Conservation (phyloP, 2,329 filamentous ascomycete species). For the Paraphoma chrysanthemicola region DNA sequence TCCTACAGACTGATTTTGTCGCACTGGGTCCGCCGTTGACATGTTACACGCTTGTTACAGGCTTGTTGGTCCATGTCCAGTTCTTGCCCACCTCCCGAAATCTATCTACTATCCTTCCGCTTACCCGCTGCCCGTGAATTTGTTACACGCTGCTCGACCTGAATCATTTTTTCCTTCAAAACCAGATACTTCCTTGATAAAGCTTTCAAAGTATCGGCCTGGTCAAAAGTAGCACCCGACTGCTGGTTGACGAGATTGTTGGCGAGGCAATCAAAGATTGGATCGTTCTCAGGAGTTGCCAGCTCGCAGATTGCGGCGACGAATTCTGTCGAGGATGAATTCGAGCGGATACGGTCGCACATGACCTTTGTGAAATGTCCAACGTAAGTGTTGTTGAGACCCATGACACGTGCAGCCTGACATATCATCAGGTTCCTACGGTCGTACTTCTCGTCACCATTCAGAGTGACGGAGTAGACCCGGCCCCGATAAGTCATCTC, state of each 20-base stretch:
- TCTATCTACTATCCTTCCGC: not conserved
- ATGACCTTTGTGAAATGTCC: constrained; percentile 38
- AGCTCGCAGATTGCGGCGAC: constrained; percentile 26
- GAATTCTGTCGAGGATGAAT: constrained; percentile 15
- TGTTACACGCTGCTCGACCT: constrained; percentile 13
- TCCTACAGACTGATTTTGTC: too few species aligned
- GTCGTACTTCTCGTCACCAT: constrained; percentile 19
- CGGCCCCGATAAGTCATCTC: constrained; percentile 28
- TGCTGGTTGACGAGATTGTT: constrained; percentile 30
- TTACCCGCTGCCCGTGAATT: not conserved
- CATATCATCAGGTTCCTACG: constrained; percentile 32
- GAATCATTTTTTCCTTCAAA: constrained; percentile 11
- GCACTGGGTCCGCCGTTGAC: too few species aligned
- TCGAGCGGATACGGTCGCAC: constrained; percentile 35
- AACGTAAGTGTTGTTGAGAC: constrained; percentile 37
- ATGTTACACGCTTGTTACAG: too few species aligned
- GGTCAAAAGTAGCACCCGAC: not conserved
- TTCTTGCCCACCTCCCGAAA: not conserved
- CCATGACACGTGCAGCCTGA: constrained; percentile 30
- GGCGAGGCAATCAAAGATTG: constrained; percentile 35
- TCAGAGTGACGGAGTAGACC: constrained; percentile 32
- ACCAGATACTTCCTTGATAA: constrained; percentile 9
- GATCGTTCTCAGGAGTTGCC: constrained; percentile 27
- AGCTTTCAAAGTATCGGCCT: constrained; percentile 5
- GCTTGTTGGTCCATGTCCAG: too few species aligned